phyloP scores from a whole-genome alignment of 1,139 yeast species.

The Pichia kudriavzevii region DNA sequence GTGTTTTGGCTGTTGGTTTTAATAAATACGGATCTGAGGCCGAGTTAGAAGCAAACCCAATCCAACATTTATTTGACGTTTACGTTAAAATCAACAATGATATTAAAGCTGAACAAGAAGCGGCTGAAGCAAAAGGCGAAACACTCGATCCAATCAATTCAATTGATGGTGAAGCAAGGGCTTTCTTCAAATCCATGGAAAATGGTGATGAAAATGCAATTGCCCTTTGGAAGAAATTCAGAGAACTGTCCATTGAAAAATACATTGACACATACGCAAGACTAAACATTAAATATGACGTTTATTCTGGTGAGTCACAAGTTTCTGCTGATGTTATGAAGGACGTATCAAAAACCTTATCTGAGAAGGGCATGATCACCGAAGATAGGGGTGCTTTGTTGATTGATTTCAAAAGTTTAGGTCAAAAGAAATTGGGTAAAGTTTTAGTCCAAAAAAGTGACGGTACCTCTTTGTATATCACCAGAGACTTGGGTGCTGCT shows the following conservation, averaged over 20 bases:
- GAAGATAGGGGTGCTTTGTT: constrained; percentile 90
- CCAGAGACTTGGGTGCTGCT: constrained; percentile 98
- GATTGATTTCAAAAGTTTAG: constrained; percentile 74
- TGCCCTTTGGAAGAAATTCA: constrained; percentile 77
- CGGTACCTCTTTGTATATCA: constrained; percentile 89
- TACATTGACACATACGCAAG: constrained; percentile 87
- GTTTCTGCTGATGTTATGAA: constrained; percentile 72
- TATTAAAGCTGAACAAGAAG: constrained; percentile 51
- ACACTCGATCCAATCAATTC: constrained; percentile 40
- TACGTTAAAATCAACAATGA: constrained; percentile 84
- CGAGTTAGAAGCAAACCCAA: constrained; percentile 67
- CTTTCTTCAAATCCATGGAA: constrained; percentile 86
- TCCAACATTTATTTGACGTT: constrained; percentile 89
- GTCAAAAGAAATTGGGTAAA: constrained; percentile 87
- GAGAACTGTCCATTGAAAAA: constrained; percentile 80
- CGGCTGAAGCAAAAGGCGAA: constrained; percentile 39
- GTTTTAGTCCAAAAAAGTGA: constrained; percentile 90
- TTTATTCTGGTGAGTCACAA: constrained; percentile 93
- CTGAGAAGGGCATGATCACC: constrained; percentile 63
- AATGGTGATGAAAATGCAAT: constrained; percentile 83
- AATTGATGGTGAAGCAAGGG: constrained; percentile 81
- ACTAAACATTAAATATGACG: constrained; percentile 79
- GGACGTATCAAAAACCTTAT: constrained; percentile 53
- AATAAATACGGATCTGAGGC: constrained; percentile 78
- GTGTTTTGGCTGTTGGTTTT: constrained; percentile 90